phyloP scores from a whole-genome alignment of 192 early-diverging fungal genomes.

The Rhizophagus sp. region DNA sequence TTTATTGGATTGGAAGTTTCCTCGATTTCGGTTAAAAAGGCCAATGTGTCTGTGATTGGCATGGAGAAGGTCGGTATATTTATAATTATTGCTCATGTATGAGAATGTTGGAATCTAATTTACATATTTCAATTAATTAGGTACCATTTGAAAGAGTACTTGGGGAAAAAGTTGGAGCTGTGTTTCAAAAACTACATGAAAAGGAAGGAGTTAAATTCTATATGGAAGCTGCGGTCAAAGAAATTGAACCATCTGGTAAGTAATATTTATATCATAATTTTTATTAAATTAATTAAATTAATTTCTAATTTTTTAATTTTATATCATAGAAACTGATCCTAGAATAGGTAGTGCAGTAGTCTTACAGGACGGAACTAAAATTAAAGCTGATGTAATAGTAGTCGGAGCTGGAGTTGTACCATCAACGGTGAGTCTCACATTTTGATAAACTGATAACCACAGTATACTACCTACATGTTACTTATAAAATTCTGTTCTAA shows the following conservation, averaged over 20 bases:
- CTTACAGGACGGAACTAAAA: conserved; percentile 35
- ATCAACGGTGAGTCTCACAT: conserved; percentile 34
- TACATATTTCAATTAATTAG: background rate
- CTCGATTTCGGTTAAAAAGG: conserved; percentile 40
- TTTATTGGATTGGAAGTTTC: conserved; percentile 67
- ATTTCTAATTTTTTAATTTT: background rate
- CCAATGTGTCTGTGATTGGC: conserved; percentile 60
- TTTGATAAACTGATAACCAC: too few relatives aligned
- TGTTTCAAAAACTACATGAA: conserved; percentile 44
- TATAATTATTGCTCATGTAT: background rate
- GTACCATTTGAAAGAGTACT: conserved; percentile 57
- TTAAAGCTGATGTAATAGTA: conserved; percentile 55
- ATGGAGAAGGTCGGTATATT: conserved; percentile 40
- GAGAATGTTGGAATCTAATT: too few relatives aligned
- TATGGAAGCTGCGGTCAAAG: conserved; percentile 39
- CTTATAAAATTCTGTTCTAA: background rate
- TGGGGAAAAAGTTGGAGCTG: conserved; percentile 48
- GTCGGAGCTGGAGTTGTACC: conserved; percentile 56
- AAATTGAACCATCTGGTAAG: conserved; percentile 30
- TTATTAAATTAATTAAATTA: background rate
- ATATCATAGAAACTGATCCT: conserved; percentile 20
- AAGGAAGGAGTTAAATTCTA: conserved; percentile 49
- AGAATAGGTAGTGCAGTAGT: conserved; percentile 40
- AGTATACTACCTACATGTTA: background rate
- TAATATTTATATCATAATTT: background rate